Conservation (phyloP, 768 basidiomycete genomes). For the Tulasnella sp. region DNA sequence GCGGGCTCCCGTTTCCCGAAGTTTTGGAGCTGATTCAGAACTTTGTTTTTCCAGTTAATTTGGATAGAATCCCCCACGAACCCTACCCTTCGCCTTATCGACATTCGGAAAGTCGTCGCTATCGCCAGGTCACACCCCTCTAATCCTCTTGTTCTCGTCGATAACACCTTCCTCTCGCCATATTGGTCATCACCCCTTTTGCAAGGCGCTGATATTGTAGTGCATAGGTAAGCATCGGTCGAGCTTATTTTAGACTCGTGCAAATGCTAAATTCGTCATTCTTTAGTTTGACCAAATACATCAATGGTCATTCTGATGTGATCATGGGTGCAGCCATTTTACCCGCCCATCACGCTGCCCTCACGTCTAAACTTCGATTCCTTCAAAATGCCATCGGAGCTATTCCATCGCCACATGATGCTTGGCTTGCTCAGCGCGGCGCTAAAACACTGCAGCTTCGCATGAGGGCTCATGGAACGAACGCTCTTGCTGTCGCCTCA, state of each 20-base stretch:
- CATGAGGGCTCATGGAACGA: slow-evolving; percentile 74
- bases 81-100: slow-evolving; percentile 78
- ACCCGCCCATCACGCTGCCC: slow-evolving; percentile 19
- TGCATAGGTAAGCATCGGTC: slow-evolving; percentile 35
- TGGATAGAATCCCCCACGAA: slow-evolving; percentile 97
- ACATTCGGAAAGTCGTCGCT: slow-evolving; percentile 55
- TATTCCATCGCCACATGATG: slow-evolving; percentile 74
- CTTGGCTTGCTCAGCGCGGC: slow-evolving; percentile 80
- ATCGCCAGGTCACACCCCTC: slow-evolving; percentile 45
- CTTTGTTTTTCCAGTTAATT: slow-evolving; percentile 44
- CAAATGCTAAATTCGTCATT: not conserved
- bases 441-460: slow-evolving; percentile 83
- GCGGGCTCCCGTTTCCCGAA: not conserved
- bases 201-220: slow-evolving; percentile 67
- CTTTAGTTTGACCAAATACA: slow-evolving; percentile 66
- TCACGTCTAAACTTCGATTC: slow-evolving; percentile 56
- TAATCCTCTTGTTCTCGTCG: slow-evolving; percentile 69
- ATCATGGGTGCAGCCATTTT: slow-evolving; percentile 77
- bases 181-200: slow-evolving; percentile 82
- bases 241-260: not conserved
- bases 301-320: slow-evolving; percentile 90
- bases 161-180: slow-evolving; percentile 90
- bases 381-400: slow-evolving; percentile 83
- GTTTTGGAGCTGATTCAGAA: not conserved
- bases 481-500: slow-evolving; percentile 63